A percentile compares a stretch with the other conserved stretches of the same genome.
Evolutionary conservation across 768 basidiomycete species (phyloP).

Genomic region (Rhodotorula sphaerocarpa): DNA sequence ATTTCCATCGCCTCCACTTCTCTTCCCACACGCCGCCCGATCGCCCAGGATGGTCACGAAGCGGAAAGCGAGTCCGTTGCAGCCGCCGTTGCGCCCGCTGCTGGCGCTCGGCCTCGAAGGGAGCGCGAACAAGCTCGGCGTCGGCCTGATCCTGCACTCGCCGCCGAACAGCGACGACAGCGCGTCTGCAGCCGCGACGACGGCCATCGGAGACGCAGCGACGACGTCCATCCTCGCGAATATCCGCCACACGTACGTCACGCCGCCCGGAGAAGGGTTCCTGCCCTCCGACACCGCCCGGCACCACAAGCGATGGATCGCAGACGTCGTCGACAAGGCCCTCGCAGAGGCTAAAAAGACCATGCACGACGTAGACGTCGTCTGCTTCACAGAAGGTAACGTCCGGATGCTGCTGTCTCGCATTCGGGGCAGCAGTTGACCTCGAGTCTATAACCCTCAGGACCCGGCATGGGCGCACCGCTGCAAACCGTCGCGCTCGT

Average conservation of each 20-base stretch:
- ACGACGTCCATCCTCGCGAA: conserved; percentile 79
- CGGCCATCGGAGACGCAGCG: conserved; percentile 32
- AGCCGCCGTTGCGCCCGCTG: conserved; percentile 28
- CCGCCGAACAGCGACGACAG: conserved; percentile 37
- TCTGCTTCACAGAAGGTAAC: conserved; percentile 91
- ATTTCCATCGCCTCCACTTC: background rate
- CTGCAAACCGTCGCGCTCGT: conserved; percentile 89
- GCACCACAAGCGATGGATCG: conserved; percentile 89
- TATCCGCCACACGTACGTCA: conserved; percentile 95
- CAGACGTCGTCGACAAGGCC: conserved; percentile 70
- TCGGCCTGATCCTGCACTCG: conserved; percentile 78
- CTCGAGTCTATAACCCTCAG: conserved; percentile 51
- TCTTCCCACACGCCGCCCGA: background rate
- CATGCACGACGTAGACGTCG: conserved; percentile 78
- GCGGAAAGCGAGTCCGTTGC: conserved; percentile 8
- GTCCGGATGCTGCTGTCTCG: conserved; percentile 13
- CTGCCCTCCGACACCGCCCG: conserved; percentile 89
- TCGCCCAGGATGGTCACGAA: conserved; percentile 1
- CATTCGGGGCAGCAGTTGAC: background rate
- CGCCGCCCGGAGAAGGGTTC: conserved; percentile 95
- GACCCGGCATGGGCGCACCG: conserved; percentile 99
- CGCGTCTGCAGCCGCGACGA: background rate
- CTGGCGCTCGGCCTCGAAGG: conserved; percentile 95
- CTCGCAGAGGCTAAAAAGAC: conserved; percentile 59
- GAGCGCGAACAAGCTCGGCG: conserved; percentile 94